Percentiles rank a stretch among this genome's conserved stretches.
Conservation (phyloP, 2,329 filamentous ascomycete species). For the Ilyonectria mors-panacis region DNA sequence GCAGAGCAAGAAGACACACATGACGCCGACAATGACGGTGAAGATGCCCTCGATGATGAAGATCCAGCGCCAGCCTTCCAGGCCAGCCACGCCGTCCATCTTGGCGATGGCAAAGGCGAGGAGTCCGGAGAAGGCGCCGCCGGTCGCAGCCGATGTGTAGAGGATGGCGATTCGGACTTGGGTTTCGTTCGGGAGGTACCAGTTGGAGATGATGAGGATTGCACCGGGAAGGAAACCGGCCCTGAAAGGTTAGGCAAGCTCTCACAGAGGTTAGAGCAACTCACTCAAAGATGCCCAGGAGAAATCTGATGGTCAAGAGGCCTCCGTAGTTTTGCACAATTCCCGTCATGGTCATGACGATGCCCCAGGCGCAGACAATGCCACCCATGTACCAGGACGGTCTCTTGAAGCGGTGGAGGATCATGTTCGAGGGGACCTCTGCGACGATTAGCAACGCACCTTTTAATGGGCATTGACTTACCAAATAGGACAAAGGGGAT, state of each 20-base stretch:
- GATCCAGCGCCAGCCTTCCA: conserved; percentile 65
- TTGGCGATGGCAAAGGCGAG: conserved; percentile 61
- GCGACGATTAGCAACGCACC: not conserved
- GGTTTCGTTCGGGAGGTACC: conserved; percentile 52
- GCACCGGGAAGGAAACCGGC: conserved; percentile 53
- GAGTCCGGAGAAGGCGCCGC: conserved; percentile 63
- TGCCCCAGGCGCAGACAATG: conserved; percentile 54
- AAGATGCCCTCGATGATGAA: conserved; percentile 67
- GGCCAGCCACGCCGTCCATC: conserved; percentile 61
- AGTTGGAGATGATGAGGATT: conserved; percentile 51
- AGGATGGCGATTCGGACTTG: conserved; percentile 52
- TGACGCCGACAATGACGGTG: conserved; percentile 55
- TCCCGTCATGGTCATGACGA: conserved; percentile 56
- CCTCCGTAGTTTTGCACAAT: conserved; percentile 57
- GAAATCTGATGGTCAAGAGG: conserved; percentile 57
- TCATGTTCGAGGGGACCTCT: conserved; percentile 56
- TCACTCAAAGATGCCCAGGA: conserved; percentile 58
- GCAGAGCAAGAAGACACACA: conserved; percentile 63
- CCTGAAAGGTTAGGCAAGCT: conserved; percentile 32
- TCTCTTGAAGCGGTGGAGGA: conserved; percentile 54
- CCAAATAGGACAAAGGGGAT: conserved; percentile 66
- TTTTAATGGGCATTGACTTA: not conserved
- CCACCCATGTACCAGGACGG: conserved; percentile 59
- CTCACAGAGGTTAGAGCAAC: conserved; percentile 3
- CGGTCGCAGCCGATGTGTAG: conserved; percentile 54